Evolutionary conservation across 1,284 basidiomycete species (phyloP).

Genomic region (Neonothopanus nambi): DNA sequence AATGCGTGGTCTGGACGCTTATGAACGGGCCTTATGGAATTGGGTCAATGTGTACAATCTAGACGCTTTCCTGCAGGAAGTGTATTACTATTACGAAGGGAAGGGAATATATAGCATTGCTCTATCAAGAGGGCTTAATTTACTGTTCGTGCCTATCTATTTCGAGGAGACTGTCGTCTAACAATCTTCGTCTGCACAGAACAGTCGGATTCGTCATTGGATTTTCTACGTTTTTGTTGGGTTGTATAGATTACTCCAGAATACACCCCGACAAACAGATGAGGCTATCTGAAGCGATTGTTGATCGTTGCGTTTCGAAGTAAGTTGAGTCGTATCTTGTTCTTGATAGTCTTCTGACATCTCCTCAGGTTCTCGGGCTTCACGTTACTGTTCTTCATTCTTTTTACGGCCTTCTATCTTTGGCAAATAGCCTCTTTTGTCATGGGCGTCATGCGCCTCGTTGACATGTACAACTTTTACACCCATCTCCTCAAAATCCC

Average conservation of each 20-base stretch:
- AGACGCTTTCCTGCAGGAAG: slow-evolving; percentile 93
- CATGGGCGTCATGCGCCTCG: slow-evolving; percentile 68
- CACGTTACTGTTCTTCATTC: slow-evolving; percentile 78
- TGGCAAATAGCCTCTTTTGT: slow-evolving; percentile 71
- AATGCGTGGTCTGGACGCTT: slow-evolving; percentile 76
- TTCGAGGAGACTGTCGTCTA: slow-evolving; percentile 16
- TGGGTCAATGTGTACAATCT: slow-evolving; percentile 99
- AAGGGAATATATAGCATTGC: slow-evolving; percentile 96
- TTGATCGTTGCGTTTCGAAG: slow-evolving; percentile 81
- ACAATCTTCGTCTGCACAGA: slow-evolving; percentile 40
- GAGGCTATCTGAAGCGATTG: slow-evolving; percentile 77
- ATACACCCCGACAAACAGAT: slow-evolving; percentile 65
- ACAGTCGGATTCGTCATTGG: slow-evolving; percentile 96
- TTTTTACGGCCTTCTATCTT: slow-evolving; percentile 81
- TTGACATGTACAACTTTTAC: slow-evolving; percentile 94
- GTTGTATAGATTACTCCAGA: slow-evolving; percentile 91
- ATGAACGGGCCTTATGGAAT: slow-evolving; percentile 93
- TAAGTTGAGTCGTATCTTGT: slow-evolving; percentile 42
- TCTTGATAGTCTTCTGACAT: slow-evolving; percentile 13
- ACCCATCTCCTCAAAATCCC: slow-evolving; percentile 75
- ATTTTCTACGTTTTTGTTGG: slow-evolving; percentile 94
- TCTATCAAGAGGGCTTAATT: slow-evolving; percentile 82
- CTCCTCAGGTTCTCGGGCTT: slow-evolving; percentile 75
- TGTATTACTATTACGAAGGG: slow-evolving; percentile 94
- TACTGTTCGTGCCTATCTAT: slow-evolving; percentile 60